These are phyloP conservation scores for Dothideomycetes sp. DNA, from an alignment of 2,329 filamentous ascomycete genomes.

Conservation along the genomic window DNA sequence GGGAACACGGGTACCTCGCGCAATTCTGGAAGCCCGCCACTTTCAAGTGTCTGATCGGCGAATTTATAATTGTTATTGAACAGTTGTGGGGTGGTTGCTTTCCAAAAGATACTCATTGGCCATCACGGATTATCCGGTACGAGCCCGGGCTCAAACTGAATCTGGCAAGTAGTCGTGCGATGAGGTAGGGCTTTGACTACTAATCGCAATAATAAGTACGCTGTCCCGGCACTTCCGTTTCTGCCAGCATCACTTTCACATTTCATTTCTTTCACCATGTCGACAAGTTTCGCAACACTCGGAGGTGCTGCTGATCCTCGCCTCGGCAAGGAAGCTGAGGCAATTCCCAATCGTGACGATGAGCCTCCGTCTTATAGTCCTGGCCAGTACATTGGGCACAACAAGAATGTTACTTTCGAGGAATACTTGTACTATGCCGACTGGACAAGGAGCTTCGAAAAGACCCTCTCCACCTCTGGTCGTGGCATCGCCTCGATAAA, in stretches of 20 bases:
- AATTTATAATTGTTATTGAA: too few species aligned
- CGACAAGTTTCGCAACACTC: not conserved
- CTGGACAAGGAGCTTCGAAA: conserved; percentile 23
- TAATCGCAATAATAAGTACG: too few species aligned
- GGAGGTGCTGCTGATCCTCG: not conserved
- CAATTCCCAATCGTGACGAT: not conserved
- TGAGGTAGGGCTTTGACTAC: too few species aligned
- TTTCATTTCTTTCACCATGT: not conserved
- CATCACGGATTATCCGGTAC: too few species aligned
- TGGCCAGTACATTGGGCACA: conserved; percentile 8
- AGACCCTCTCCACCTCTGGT: conserved; percentile 9
- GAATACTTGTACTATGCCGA: conserved; percentile 30
- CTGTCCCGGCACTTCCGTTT: not conserved
- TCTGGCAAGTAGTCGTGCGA: too few species aligned
- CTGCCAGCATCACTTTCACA: not conserved
- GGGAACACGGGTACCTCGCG: too few species aligned
- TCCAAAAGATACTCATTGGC: too few species aligned
- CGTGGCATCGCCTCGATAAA: conserved; percentile 8
- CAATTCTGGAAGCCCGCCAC: too few species aligned
- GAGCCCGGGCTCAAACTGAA: too few species aligned
- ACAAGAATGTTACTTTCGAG: conserved; percentile 23
- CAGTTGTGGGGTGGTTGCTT: too few species aligned
- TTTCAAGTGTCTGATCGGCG: too few species aligned
- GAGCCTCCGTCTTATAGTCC: too few species aligned
- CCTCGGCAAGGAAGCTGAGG: not conserved